Percentiles rank a stretch among this genome's conserved stretches.
Evolutionary conservation across 495 filamentous ascomycete species (phyloP).

Genomic region (Podospora fimiseda): DNA sequence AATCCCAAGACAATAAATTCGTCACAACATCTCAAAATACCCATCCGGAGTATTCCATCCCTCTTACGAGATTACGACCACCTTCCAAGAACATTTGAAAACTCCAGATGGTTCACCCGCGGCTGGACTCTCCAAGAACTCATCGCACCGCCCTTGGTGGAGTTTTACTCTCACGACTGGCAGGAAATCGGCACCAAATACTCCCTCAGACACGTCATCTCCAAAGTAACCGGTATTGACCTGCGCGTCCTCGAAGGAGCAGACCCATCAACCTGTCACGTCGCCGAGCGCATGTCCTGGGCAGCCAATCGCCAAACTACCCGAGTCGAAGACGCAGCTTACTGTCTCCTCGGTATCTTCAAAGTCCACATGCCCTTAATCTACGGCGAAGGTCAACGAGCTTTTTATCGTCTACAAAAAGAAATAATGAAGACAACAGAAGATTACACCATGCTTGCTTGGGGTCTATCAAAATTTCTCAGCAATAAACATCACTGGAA

Average conservation of each 20-base stretch:
- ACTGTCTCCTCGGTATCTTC: conserved; percentile 9
- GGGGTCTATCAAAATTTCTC: conserved; percentile 18
- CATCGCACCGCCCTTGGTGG: conserved; percentile 29
- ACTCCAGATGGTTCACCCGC: conserved; percentile 38
- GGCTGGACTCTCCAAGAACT: conserved; percentile 44
- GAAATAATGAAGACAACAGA: conserved; percentile 22
- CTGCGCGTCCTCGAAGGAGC: conserved; percentile 17
- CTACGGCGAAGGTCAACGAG: conserved; percentile 5
- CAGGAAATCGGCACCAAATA: conserved; percentile 22
- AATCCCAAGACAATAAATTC: background rate
- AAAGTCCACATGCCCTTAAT: conserved; percentile 8
- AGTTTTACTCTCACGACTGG: conserved; percentile 19
- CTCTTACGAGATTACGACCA: conserved; percentile 20
- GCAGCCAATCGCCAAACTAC: conserved; percentile 1
- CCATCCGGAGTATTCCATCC: background rate
- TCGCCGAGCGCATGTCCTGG: conserved; percentile 8
- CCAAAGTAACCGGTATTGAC: conserved; percentile 17
- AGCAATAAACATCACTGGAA: conserved; percentile 21
- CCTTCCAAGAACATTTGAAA: conserved; percentile 18
- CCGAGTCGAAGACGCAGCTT: conserved; percentile 2
- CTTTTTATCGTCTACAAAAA: conserved; percentile 6
- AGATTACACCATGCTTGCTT: conserved; percentile 28
- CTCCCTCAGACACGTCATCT: conserved; percentile 13
- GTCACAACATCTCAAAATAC: background rate
- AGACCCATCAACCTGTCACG: conserved; percentile 16